These are phyloP conservation scores for Ogataea glucozyma DNA, from an alignment of 805 yeast species.

Conservation along the genomic window DNA sequence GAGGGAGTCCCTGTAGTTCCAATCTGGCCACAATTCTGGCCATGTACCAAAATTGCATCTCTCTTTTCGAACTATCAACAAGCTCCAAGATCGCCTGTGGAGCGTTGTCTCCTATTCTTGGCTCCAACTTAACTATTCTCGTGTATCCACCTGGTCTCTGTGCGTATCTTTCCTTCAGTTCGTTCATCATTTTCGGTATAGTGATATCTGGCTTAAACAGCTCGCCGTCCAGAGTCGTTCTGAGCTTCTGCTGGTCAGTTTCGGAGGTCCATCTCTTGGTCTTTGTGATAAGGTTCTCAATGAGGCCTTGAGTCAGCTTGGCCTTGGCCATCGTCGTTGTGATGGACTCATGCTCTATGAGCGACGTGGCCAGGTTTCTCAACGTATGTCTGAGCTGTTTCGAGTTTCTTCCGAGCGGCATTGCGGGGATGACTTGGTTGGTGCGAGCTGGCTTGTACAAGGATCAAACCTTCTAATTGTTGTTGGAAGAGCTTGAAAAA, in stretches of 20 bases:
- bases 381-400: conserved; percentile 57
- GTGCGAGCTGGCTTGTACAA: too few relatives aligned
- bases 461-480: background rate
- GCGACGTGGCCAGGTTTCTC: conserved; percentile 64
- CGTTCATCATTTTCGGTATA: conserved; percentile 66
- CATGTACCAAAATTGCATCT: conserved; percentile 70
- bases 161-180: conserved; percentile 62
- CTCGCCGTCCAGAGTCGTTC: conserved; percentile 35
- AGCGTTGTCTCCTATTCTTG: conserved; percentile 85
- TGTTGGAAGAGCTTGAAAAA: background rate
- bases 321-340: conserved; percentile 77
- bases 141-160: conserved; percentile 80
- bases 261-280: conserved; percentile 41
- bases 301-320: conserved; percentile 61
- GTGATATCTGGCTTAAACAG: conserved; percentile 50
- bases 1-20: conserved; percentile 57
- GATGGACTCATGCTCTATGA: conserved; percentile 69
- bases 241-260: conserved; percentile 31
- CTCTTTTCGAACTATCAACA: conserved; percentile 60
- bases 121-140: conserved; percentile 79
- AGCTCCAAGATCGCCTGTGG: conserved; percentile 86
- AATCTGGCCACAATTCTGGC: conserved; percentile 87
- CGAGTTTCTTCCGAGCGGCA: conserved; percentile 44
- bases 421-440: conserved; percentile 9
- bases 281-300: conserved; percentile 63